Conservation (phyloP, 768 basidiomycete species). For the Agrocybe chaxingu region DNA sequence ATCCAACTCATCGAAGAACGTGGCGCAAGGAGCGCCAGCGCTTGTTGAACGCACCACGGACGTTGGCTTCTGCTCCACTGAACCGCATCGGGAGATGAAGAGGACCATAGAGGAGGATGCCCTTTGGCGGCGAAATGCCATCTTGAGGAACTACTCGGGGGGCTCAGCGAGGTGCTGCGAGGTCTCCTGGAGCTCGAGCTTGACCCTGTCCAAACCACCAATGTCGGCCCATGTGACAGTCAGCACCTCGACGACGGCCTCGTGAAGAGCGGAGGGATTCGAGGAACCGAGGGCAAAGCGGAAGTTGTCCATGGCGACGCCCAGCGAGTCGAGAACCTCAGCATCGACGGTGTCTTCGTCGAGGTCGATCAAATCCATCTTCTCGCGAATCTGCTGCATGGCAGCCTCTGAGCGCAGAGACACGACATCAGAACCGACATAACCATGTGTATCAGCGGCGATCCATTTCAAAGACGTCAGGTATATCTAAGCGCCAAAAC, state of each 20-base stretch:
- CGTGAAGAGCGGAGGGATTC: conserved; percentile 97
- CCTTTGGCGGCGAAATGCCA: conserved; percentile 99
- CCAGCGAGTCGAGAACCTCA: conserved; percentile 97
- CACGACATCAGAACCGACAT: conserved; percentile 97
- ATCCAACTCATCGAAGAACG: conserved; percentile 99
- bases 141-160: conserved; percentile 99
- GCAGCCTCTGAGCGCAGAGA: conserved; percentile 98
- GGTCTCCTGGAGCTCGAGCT: conserved; percentile 97
- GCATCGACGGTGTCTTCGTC: conserved; percentile 99
- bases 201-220: conserved; percentile 99
- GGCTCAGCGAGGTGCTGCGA: conserved; percentile 99
- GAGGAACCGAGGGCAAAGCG: conserved; percentile 96
- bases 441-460: conserved; percentile 98
- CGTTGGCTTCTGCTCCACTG: conserved; percentile 99
- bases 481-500: neutral
- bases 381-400: conserved; percentile 99
- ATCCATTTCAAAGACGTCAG: conserved; percentile 49
- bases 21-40: conserved; percentile 97
- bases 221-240: conserved; percentile 99
- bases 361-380: conserved; percentile 97
- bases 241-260: conserved; percentile 98
- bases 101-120: conserved; percentile 99
- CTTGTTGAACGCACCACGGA: conserved; percentile 99
- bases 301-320: conserved; percentile 99
- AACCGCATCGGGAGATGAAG: conserved; percentile 99